Percentiles rank a stretch among this genome's conserved stretches.
Evolutionary conservation across 805 yeast genomes (phyloP).

Genomic region (Saturnispora sanitii): DNA sequence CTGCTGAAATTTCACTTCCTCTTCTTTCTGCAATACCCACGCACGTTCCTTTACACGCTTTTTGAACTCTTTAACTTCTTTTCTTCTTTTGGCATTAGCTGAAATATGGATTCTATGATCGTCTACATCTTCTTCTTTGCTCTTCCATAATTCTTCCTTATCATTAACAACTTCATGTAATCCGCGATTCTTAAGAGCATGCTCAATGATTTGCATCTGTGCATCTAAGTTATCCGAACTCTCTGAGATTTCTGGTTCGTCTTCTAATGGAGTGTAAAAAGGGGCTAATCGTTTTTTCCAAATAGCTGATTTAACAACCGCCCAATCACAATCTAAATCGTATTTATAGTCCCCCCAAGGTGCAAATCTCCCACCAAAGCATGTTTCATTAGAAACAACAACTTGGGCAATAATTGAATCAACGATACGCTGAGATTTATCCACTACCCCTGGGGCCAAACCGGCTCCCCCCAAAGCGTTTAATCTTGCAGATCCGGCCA

Average conservation of each 20-base stretch:
- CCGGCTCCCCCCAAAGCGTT: not conserved
- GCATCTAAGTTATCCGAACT: no score
- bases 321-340: conserved; percentile 63
- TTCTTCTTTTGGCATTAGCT: conserved; percentile 35
- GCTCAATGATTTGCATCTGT: conserved; percentile 56
- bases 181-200: conserved; percentile 28
- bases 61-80: conserved; percentile 37
- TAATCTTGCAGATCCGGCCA: not conserved
- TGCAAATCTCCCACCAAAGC: conserved; percentile 91
- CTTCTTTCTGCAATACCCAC: conserved; percentile 19
- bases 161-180: conserved; percentile 2
- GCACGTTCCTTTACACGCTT: conserved; percentile 33
- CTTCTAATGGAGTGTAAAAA: conserved; percentile 82
- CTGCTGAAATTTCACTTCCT: conserved; percentile 22
- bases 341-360: conserved; percentile 84
- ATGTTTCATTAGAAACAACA: conserved; percentile 55
- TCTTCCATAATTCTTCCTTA: conserved; percentile 48
- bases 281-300: conserved; percentile 73
- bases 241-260: conserved; percentile 63
- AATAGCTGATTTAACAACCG: conserved; percentile 62
- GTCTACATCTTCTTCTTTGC: conserved; percentile 46
- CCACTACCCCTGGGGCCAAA: conserved; percentile 3
- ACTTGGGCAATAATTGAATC: conserved; percentile 52
- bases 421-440: conserved; percentile 34
- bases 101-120: conserved; percentile 50